Evolutionary conservation across 768 basidiomycete genomes (phyloP), one percentile per base, ranked within the genome.

Genomic region (Mycena haematopus): DNA sequence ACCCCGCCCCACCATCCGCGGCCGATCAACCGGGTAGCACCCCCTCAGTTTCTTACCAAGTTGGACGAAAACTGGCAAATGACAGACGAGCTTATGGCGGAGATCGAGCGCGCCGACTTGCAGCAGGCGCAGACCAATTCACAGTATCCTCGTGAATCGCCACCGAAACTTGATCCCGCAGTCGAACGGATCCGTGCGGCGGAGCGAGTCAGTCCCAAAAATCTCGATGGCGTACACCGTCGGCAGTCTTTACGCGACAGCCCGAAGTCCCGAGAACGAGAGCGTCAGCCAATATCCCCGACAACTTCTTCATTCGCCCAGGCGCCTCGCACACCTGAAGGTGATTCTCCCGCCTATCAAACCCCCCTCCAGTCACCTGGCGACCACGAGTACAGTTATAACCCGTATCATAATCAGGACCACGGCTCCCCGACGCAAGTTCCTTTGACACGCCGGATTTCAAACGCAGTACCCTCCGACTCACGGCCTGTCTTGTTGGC

Each of bases 21-120:
- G 11, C 85, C 89, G 2, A 80, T 88, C 52, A 82, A 83, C 70
- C 86, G 87, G 50, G 78, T 79, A 7, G 76, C 83, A 0, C 79
- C 82, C 4, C 80, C 84, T 13, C 82, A 80, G 29, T 88, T 89
- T 70, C 80, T 89, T 21, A 74, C 78, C 0, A 83, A 85, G 58
- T 86, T 82, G 69, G 85, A 86, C 38, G 86, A 85, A 44, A 80
- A 80, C 42, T 89, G 85, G 81, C 82, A 88, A 52, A 83, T 91
- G 80, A 89, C 89, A 0, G 84, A 85, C 36, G 86, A 90, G 65
- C 79, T 90, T 29, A 77, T 90, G 74, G 86, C 85, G 33, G 87
- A 90, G 65, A 88, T 90, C 63, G 90, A 91, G 70, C 82, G 85
- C 45, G 86, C 86, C n/a, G 87, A 90, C 73, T 74, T 84, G 64